Evolutionary conservation across 768 basidiomycete species (phyloP).

Genomic region (Leucosporidium yakuticum): DNA sequence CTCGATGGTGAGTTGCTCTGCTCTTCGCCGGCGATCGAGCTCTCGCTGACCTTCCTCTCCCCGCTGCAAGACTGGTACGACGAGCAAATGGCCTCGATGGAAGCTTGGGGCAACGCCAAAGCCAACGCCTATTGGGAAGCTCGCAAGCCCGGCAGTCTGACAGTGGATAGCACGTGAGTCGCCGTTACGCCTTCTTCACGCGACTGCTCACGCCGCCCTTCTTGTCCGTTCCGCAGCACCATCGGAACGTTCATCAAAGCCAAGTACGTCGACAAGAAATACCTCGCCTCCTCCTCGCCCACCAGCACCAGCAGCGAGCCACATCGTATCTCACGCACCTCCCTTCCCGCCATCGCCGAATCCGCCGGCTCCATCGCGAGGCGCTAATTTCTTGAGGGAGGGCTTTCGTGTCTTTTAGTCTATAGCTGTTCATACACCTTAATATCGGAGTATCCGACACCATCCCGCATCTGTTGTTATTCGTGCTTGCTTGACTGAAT

Average conservation of each 20-base stretch:
- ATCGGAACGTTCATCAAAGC: slow-evolving; percentile 20
- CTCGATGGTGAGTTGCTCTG: slow-evolving; percentile 17
- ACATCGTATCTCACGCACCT: too few relatives aligned
- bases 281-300: too few relatives aligned
- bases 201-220: not conserved
- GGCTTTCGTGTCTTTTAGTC: too few relatives aligned
- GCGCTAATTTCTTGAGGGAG: too few relatives aligned
- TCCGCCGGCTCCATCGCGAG: too few relatives aligned
- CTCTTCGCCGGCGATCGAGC: not conserved
- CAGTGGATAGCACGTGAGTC: slow-evolving; percentile 10
- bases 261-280: slow-evolving; percentile 31
- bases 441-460: too few relatives aligned
- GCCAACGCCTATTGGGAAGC: slow-evolving; percentile 24
- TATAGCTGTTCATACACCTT: too few relatives aligned
- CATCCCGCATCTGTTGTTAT: too few relatives aligned
- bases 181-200: not conserved
- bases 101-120: slow-evolving; percentile 21
- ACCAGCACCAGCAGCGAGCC: too few relatives aligned
- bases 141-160: slow-evolving; percentile 1
- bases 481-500: too few relatives aligned
- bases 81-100: slow-evolving; percentile 33
- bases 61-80: slow-evolving; percentile 32
- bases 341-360: too few relatives aligned
- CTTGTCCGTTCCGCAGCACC: not conserved
- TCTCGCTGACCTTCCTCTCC: slow-evolving; percentile 4